Evolutionary conservation across 805 yeast genomes (phyloP), one percentile per base, ranked within the genome.

Genomic region (Cyberlindnera veronae): DNA sequence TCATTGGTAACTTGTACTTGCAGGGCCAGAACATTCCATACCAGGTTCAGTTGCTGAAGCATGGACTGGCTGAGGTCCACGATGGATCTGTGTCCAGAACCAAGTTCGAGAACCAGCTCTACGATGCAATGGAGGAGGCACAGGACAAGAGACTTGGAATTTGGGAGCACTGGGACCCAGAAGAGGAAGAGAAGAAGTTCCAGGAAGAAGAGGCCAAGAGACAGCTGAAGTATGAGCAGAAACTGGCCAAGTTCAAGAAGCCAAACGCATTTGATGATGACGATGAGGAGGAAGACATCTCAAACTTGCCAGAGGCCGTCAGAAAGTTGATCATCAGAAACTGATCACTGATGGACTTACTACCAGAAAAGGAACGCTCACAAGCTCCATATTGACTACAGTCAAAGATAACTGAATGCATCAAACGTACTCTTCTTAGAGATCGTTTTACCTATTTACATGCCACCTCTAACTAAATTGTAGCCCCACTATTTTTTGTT

Each of bases 1-100:
- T 88, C 55, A 77, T 85, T 54, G 93, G 95, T 34, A 77, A 79
- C 53, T 53, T 85, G 37, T 83, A 66, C 55, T 54, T 77, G 10
- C 74, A 72, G 12, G 71, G 77, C 2, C 68, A 67, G 32, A 66
- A 68, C 22, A 50, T 58, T 23, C 89, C 87, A 17, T 69, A 78
- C 46, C 90, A 83, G 52, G 64, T 71, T 12, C 60, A 66, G 16
- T 67, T 87, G 38, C 66, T 84, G 42, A 68, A 69, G 22, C 72
- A 74, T 38, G 96, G 95, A 3, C 71, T 74, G 39, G 84, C 76
- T 18, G 69, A 74, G 48, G 62, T 77, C 11, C 91, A 86, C 53
- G 86, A 75, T 36, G 71, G 74, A 37, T 81, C 91, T 1, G 76
- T 84, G 7, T 59, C 65, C 32, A 74, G 74, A 35, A 77, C 84